phyloP scores from a whole-genome alignment of 1,139 yeast genomes.

The Pichia sp. region DNA sequence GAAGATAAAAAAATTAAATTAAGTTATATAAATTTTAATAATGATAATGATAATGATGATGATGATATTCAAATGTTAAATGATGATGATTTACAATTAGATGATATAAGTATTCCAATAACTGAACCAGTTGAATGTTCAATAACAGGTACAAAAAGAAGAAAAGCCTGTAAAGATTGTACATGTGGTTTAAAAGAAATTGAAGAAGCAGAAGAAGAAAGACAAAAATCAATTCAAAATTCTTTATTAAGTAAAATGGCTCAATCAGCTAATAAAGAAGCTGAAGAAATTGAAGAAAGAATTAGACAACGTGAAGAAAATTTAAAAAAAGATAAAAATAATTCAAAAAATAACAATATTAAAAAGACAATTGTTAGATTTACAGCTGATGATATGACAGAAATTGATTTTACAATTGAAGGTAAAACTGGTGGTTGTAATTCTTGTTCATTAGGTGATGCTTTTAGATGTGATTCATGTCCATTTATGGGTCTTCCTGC shows the following conservation, averaged over 20 bases:
- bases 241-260: constrained; percentile 44
- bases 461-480: constrained; percentile 96
- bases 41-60: constrained; percentile 38
- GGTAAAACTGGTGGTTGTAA: constrained; percentile 98
- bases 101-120: constrained; percentile 19
- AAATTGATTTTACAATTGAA: constrained; percentile 89
- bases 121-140: constrained; percentile 43
- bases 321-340: too few relatives aligned
- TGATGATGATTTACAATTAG: constrained; percentile 27
- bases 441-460: constrained; percentile 94
- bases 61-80: constrained; percentile 27
- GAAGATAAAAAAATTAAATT: constrained; percentile 40
- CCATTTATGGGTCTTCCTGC: constrained; percentile 97
- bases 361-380: constrained; percentile 45
- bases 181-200: constrained; percentile 91
- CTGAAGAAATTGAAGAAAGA: constrained; percentile 47
- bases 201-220: constrained; percentile 51
- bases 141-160: constrained; percentile 54
- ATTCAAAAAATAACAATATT: constrained; percentile 14
- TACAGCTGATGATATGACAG: constrained; percentile 63
- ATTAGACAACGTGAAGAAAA: constrained; percentile 29
- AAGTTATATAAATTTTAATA: constrained; percentile 1
- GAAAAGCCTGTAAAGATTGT: constrained; percentile 94
- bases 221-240: constrained; percentile 43
- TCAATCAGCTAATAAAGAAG: constrained; percentile 47